Evolutionary conservation across 2,329 filamentous ascomycete species (phyloP).

Genomic region (Ophiostoma tasmaniense): DNA sequence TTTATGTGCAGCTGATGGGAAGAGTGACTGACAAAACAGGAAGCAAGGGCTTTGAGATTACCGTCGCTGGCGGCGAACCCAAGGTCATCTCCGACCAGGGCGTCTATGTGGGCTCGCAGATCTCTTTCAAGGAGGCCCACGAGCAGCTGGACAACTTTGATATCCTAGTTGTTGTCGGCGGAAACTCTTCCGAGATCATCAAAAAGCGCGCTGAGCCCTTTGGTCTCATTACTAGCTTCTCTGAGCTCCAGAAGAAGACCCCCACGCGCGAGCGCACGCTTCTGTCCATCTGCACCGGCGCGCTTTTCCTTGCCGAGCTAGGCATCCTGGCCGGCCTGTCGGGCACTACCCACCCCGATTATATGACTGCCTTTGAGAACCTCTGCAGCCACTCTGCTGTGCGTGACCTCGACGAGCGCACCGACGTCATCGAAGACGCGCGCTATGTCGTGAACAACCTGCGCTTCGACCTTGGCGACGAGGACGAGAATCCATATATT

Average conservation of each 20-base stretch:
- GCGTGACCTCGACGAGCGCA: slow-evolving; percentile 63
- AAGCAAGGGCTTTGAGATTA: slow-evolving; percentile 50
- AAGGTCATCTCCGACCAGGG: slow-evolving; percentile 54
- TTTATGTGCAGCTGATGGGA: slow-evolving; percentile 12
- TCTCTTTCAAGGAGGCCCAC: slow-evolving; percentile 70
- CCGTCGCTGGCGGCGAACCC: slow-evolving; percentile 44
- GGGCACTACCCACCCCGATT: slow-evolving; percentile 76
- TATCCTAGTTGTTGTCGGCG: slow-evolving; percentile 69
- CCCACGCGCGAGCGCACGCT: slow-evolving; percentile 73
- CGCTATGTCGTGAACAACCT: slow-evolving; percentile 88
- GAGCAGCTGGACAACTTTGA: slow-evolving; percentile 68
- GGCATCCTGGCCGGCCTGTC: slow-evolving; percentile 71
- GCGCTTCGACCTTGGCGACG: slow-evolving; percentile 72
- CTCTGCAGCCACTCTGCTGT: slow-evolving; percentile 66
- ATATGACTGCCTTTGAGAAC: slow-evolving; percentile 71
- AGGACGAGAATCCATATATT: slow-evolving; percentile 78
- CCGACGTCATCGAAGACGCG: slow-evolving; percentile 71
- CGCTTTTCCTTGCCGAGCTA: slow-evolving; percentile 66
- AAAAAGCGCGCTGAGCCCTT: slow-evolving; percentile 62
- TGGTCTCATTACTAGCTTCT: slow-evolving; percentile 64
- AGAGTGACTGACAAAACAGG: neutral
- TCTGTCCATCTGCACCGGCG: slow-evolving; percentile 70
- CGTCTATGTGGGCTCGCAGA: slow-evolving; percentile 62
- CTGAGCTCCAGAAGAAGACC: slow-evolving; percentile 71
- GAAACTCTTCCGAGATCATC: slow-evolving; percentile 54